These are phyloP conservation scores for Cadophora sp. DNA, from an alignment of 2,329 filamentous ascomycete genomes.

Conservation along the genomic window DNA sequence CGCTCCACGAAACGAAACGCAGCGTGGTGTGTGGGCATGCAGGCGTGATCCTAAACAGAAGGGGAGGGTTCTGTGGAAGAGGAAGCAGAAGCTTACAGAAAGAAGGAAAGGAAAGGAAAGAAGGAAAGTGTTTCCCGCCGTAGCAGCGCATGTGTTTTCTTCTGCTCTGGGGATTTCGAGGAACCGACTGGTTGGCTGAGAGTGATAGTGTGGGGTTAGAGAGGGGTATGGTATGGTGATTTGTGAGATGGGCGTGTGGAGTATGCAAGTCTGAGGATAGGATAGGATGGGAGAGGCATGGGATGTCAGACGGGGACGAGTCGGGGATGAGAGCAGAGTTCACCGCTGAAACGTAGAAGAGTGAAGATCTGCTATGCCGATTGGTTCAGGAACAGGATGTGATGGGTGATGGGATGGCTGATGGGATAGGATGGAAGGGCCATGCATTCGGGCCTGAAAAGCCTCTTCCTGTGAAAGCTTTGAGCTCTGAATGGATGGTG, in stretches of 20 bases:
- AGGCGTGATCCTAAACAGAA: conserved; percentile 13
- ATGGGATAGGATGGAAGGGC: conserved; percentile 1
- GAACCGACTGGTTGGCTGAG: too few species aligned
- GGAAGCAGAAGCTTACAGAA: conserved; percentile 6
- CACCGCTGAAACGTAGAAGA: conserved; percentile 18
- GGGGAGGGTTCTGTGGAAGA: background rate
- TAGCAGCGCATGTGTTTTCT: background rate
- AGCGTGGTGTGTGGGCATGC: conserved; percentile 6
- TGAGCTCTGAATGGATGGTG: background rate
- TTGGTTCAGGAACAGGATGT: conserved; percentile 19
- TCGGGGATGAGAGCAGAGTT: conserved; percentile 9
- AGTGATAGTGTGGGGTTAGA: background rate
- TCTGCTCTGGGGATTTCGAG: too few species aligned
- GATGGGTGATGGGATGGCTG: background rate
- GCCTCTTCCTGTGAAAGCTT: conserved; percentile 1
- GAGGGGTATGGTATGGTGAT: background rate
- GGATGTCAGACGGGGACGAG: conserved; percentile 19
- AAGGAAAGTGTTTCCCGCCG: background rate
- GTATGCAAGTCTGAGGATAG: conserved; percentile 2
- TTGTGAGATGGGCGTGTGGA: background rate
- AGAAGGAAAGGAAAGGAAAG: background rate
- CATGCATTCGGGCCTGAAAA: conserved; percentile 22
- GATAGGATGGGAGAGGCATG: background rate
- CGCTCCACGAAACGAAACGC: conserved; percentile 13
- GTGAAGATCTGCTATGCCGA: conserved; percentile 16